Evolutionary conservation across 2,329 filamentous ascomycete species (phyloP).

Genomic region (Phialophora verrucosa): DNA sequence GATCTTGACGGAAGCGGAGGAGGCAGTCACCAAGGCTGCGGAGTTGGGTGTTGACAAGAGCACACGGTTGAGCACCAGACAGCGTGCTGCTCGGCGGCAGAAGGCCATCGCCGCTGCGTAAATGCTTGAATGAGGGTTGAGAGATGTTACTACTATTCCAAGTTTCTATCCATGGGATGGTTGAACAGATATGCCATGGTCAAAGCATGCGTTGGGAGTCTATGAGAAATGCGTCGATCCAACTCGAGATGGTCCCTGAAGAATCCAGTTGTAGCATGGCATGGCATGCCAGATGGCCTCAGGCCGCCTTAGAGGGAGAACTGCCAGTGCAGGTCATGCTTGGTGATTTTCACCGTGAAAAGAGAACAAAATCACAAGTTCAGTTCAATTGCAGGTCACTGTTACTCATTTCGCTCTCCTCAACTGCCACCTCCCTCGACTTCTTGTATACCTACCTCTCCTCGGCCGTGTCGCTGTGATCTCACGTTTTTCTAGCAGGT

Average conservation of each 20-base stretch:
- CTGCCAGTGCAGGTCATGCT: neutral
- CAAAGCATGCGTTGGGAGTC: conserved; percentile 11
- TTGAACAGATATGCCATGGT: conserved; percentile 10
- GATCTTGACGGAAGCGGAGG: conserved; percentile 97
- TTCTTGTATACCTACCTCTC: neutral
- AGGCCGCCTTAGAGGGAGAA: conserved; percentile 4
- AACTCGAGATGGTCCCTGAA: conserved; percentile 5
- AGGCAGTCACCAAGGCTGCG: conserved; percentile 90
- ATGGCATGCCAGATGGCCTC: neutral
- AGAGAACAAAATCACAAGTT: conserved; percentile 7
- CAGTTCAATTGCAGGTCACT: neutral
- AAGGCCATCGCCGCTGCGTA: conserved; percentile 62
- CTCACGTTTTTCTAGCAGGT: neutral
- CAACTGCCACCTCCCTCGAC: neutral
- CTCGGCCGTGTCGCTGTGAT: neutral
- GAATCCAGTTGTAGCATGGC: conserved; percentile 2
- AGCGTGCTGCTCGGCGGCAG: conserved; percentile 75
- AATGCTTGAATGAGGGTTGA: conserved; percentile 4
- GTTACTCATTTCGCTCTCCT: neutral
- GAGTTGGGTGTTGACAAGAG: conserved; percentile 65
- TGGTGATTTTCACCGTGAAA: conserved; percentile 9
- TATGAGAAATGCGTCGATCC: conserved; percentile 1
- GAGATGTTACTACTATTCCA: conserved; percentile 3
- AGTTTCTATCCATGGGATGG: conserved; percentile 9
- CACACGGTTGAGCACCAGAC: conserved; percentile 81